phyloP scores from a whole-genome alignment of 2,329 filamentous ascomycete genomes.

The Aspergillus fumigatus region DNA sequence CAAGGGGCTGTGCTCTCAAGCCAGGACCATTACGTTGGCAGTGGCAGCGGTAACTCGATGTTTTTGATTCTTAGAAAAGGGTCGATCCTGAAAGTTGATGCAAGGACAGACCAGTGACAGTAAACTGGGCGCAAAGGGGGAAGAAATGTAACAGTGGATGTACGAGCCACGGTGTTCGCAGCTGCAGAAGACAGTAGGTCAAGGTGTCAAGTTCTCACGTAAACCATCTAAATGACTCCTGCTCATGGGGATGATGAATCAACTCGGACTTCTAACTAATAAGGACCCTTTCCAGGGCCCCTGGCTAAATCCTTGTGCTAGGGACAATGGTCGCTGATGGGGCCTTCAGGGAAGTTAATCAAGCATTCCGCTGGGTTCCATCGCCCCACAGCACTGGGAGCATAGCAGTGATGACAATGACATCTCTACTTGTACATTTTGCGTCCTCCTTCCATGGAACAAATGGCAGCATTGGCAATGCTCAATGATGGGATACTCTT shows the following conservation, averaged over 20 bases:
- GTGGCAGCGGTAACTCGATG: neutral
- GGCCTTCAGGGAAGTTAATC: neutral
- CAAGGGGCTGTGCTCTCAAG: neutral
- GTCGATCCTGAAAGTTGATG: neutral
- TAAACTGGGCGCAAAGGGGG: neutral
- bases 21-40: neutral
- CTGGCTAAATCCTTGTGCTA: neutral
- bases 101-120: neutral
- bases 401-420: no score
- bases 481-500: neutral
- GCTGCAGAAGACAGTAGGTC: neutral
- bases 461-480: neutral
- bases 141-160: neutral
- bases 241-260: neutral
- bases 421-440: neutral
- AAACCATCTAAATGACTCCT: neutral
- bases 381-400: neutral
- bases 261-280: no score
- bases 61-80: neutral
- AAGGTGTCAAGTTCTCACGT: neutral
- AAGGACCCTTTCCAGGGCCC: neutral
- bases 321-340: neutral
- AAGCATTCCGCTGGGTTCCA: neutral
- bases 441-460: no score
- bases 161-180: no score